These are phyloP conservation scores for Paramecium bursaria DNA, from an alignment of 73 alveolate genomes.

Conservation along the genomic window DNA sequence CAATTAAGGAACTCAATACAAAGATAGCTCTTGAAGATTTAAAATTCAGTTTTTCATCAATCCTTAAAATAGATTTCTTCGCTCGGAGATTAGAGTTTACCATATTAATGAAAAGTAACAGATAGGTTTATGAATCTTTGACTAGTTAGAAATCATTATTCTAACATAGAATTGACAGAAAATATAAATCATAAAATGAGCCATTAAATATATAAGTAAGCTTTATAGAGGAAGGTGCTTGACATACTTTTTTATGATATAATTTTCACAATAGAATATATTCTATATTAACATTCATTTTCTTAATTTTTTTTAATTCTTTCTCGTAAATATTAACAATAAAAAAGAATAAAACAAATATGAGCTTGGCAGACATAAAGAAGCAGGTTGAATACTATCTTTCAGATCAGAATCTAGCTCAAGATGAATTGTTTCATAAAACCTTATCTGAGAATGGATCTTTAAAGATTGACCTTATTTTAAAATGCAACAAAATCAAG, in stretches of 20 bases:
- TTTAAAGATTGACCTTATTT: conserved; percentile 77
- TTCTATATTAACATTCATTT: no score
- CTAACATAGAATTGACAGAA: neutral
- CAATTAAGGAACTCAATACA: conserved; percentile 30
- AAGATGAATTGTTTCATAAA: conserved; percentile 87
- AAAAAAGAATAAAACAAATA: neutral
- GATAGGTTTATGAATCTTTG: neutral
- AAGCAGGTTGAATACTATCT: conserved; percentile 89
- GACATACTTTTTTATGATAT: no score
- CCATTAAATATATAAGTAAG: neutral
- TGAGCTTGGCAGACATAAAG: conserved; percentile 51
- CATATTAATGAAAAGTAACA: neutral
- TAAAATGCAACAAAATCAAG: conserved; percentile 93
- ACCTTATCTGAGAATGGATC: conserved; percentile 79
- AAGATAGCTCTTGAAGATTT: conserved; percentile 55
- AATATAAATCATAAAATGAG: neutral
- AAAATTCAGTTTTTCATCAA: conserved; percentile 24
- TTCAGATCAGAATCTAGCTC: conserved; percentile 84
- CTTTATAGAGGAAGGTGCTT: conserved; percentile 32
- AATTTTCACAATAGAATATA: no score
- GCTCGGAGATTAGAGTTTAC: neutral
- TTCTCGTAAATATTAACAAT: no score
- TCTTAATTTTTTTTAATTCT: no score
- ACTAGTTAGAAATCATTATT: neutral
- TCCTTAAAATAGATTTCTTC: conserved; percentile 22